Percentiles rank a stretch among this genome's conserved stretches.
These are phyloP conservation scores for Trametes meyenii DNA, from an alignment of 768 basidiomycete genomes.

Conservation along the genomic window DNA sequence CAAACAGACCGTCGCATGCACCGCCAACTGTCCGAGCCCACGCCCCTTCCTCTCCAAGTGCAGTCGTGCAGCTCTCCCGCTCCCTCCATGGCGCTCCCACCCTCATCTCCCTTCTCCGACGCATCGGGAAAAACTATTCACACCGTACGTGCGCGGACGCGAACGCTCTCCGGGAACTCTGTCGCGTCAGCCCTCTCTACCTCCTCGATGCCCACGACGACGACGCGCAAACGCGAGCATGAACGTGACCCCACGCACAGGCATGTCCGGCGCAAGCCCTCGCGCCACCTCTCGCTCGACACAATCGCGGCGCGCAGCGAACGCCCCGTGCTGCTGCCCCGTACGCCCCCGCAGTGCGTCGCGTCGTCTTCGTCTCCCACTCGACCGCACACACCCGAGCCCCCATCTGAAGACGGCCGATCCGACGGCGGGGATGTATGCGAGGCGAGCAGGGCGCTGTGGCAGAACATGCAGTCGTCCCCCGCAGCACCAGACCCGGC, in stretches of 20 bases:
- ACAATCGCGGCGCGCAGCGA: slow-evolving; percentile 38
- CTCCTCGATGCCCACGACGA: not conserved
- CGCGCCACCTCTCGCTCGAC: slow-evolving; percentile 37
- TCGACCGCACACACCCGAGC: slow-evolving; percentile 21
- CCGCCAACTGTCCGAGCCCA: slow-evolving; percentile 18
- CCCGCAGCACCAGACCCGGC: slow-evolving; percentile 26
- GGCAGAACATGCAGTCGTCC: slow-evolving; percentile 38
- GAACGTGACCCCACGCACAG: slow-evolving; percentile 15
- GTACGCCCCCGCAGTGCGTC: slow-evolving; percentile 30
- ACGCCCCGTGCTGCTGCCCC: slow-evolving; percentile 27
- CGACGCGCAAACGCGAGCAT: slow-evolving; percentile 6
- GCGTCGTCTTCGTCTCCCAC: slow-evolving; percentile 22
- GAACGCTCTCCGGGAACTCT: slow-evolving; percentile 9
- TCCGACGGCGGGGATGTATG: not conserved
- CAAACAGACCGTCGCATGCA: slow-evolving; percentile 37
- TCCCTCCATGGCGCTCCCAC: slow-evolving; percentile 5
- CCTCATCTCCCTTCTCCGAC: slow-evolving; percentile 23
- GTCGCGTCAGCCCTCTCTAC: not conserved
- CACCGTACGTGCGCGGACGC: slow-evolving; percentile 16
- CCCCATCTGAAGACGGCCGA: not conserved
- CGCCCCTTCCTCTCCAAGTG: not conserved
- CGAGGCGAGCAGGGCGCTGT: slow-evolving; percentile 21
- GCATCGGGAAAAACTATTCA: slow-evolving; percentile 24
- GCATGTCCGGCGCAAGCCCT: slow-evolving; percentile 14
- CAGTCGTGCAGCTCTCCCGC: slow-evolving; percentile 7